Percentiles rank a stretch among this genome's conserved stretches.
Evolutionary conservation across 73 alveolate genomes (phyloP).

Genomic region (Loxodes magnus): DNA sequence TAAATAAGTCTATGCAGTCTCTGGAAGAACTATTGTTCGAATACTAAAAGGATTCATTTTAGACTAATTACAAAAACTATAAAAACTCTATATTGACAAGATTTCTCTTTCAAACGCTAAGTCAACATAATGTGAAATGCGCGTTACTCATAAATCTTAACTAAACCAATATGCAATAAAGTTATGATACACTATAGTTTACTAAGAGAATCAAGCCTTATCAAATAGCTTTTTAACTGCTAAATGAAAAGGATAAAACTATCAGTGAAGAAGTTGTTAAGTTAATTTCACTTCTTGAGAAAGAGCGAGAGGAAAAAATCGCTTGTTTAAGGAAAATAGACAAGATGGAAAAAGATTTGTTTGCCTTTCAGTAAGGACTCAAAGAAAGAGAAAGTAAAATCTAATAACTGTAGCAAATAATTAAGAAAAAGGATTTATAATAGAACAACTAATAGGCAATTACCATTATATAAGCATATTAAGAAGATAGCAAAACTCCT

Average conservation of each 20-base stretch:
- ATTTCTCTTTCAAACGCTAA: too few relatives aligned
- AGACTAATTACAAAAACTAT: conserved; percentile 49
- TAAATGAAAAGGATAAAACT: background rate
- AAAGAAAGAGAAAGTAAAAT: conserved; percentile 6
- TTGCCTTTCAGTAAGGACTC: background rate
- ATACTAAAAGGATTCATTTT: conserved; percentile 32
- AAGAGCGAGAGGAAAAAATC: conserved; percentile 7
- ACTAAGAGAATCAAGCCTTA: too few relatives aligned
- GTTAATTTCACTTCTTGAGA: conserved; percentile 2
- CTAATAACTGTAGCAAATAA: background rate
- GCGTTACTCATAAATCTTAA: too few relatives aligned
- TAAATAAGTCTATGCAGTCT: conserved; percentile 39
- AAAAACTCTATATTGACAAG: conserved; percentile 48
- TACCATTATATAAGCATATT: too few relatives aligned
- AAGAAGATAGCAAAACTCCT: too few relatives aligned
- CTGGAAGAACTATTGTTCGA: conserved; percentile 45
- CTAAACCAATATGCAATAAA: too few relatives aligned
- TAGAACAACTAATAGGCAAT: too few relatives aligned
- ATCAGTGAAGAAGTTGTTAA: conserved; percentile 2
- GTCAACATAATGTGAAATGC: too few relatives aligned
- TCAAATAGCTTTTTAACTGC: too few relatives aligned
- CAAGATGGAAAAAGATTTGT: background rate
- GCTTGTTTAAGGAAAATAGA: background rate
- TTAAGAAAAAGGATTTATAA: background rate
- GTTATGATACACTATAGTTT: too few relatives aligned